phyloP scores from a whole-genome alignment of 306 rosid genomes.

The Vachellia collinsii region DNA sequence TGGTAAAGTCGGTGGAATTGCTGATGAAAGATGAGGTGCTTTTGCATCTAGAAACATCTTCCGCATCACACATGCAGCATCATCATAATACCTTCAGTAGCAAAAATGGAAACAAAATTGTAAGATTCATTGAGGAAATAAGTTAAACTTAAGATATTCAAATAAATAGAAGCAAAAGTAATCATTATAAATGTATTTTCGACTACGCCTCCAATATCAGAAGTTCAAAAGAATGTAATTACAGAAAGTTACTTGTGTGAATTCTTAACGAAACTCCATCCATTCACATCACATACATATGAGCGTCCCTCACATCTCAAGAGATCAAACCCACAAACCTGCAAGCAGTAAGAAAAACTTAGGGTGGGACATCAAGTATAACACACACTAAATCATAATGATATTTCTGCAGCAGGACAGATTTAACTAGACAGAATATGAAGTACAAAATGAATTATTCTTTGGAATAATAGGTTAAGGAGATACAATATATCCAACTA shows the following conservation, averaged over 20 bases:
- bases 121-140: constrained; percentile 29
- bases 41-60: constrained; percentile 93
- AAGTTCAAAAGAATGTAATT: constrained; percentile 20
- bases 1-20: constrained; percentile 88
- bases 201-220: constrained; percentile 28
- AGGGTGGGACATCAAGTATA: constrained; percentile 32
- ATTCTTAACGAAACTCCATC: constrained; percentile 98
- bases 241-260: constrained; percentile 77
- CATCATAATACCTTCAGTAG: constrained; percentile 86
- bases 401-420: constrained; percentile 19
- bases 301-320: constrained; percentile 94
- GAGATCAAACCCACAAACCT: constrained; percentile 99
- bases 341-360: constrained; percentile 42
- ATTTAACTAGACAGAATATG: background rate
- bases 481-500: constrained; percentile 18
- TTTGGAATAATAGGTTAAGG: constrained; percentile 3
- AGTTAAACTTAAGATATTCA: constrained; percentile 17
- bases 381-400: background rate
- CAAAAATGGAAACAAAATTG: constrained; percentile 26
- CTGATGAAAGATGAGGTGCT: constrained; percentile 97
- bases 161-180: constrained; percentile 14
- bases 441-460: background rate
- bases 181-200: constrained; percentile 30
- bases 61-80: constrained; percentile 94
- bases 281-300: constrained; percentile 98